Evolutionary conservation across 2,329 filamentous ascomycete species (phyloP).

Genomic region (Sphaerulina vaccinii): DNA sequence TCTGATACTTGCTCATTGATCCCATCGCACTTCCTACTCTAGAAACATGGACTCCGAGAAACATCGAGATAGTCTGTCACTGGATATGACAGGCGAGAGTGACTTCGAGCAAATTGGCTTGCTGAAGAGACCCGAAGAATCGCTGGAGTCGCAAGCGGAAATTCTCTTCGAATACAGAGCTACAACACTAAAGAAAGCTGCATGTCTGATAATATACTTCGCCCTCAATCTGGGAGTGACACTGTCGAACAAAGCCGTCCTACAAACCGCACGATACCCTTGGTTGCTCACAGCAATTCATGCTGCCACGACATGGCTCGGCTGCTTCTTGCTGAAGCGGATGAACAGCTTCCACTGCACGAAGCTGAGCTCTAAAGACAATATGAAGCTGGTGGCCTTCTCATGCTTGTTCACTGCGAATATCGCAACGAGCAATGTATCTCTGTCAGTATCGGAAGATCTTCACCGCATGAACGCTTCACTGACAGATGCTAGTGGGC

Average conservation of each 20-base stretch:
- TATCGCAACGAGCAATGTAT: slow-evolving; percentile 63
- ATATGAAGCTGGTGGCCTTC: slow-evolving; percentile 57
- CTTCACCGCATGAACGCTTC: not conserved
- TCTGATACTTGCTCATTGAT: not conserved
- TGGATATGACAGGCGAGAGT: not conserved
- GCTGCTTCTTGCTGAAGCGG: slow-evolving; percentile 54
- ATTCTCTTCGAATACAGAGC: slow-evolving; percentile 27
- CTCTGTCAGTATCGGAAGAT: slow-evolving; percentile 44
- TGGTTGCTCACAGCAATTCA: slow-evolving; percentile 62
- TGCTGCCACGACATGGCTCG: slow-evolving; percentile 55
- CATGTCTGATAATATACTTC: slow-evolving; percentile 45
- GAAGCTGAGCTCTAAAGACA: slow-evolving; percentile 53
- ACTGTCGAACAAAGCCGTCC: slow-evolving; percentile 59
- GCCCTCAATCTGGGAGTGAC: slow-evolving; percentile 51
- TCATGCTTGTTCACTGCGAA: slow-evolving; percentile 64
- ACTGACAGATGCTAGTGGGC: slow-evolving; percentile 12
- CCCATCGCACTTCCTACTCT: not conserved
- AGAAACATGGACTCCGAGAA: not conserved
- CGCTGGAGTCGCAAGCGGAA: not conserved
- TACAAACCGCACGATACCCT: slow-evolving; percentile 52
- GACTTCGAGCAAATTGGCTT: not conserved
- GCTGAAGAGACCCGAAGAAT: not conserved
- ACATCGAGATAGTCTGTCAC: not conserved
- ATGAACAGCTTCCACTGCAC: slow-evolving; percentile 56
- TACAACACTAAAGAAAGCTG: slow-evolving; percentile 27